A percentile compares a stretch with the other conserved stretches of the same genome.
Evolutionary conservation across 495 filamentous ascomycete genomes (phyloP).

Genomic region (Amorphotheca resinae): DNA sequence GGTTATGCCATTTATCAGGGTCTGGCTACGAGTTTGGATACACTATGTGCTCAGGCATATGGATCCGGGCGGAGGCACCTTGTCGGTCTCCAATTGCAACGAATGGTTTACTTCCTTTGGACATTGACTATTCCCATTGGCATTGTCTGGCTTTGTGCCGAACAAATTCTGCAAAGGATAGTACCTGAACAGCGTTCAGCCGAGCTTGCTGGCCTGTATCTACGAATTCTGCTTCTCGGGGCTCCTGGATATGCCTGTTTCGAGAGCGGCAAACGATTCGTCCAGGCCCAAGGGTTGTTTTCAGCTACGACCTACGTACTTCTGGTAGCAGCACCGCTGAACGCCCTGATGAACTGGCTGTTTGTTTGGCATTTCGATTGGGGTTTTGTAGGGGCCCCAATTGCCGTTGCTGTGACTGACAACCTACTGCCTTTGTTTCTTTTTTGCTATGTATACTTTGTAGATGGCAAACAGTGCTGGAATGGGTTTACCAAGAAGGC

Average conservation of each 20-base stretch:
- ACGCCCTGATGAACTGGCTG: slow-evolving; percentile 53
- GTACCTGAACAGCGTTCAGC: slow-evolving; percentile 33
- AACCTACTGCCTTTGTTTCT: slow-evolving; percentile 67
- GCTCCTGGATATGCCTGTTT: slow-evolving; percentile 58
- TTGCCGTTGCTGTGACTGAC: slow-evolving; percentile 72
- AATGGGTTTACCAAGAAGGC: slow-evolving; percentile 60
- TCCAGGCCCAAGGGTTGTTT: slow-evolving; percentile 63
- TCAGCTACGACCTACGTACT: slow-evolving; percentile 53
- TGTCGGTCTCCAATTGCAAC: slow-evolving; percentile 58
- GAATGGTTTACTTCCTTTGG: slow-evolving; percentile 57
- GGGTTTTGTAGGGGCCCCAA: slow-evolving; percentile 76
- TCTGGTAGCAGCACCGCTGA: slow-evolving; percentile 52
- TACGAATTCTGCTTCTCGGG: slow-evolving; percentile 50
- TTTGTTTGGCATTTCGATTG: slow-evolving; percentile 60
- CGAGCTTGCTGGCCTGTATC: slow-evolving; percentile 51
- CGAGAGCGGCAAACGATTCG: slow-evolving; percentile 57
- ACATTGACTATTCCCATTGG: slow-evolving; percentile 49
- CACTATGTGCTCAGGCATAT: slow-evolving; percentile 63
- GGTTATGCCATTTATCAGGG: slow-evolving; percentile 62
- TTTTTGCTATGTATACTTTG: slow-evolving; percentile 61
- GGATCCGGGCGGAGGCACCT: slow-evolving; percentile 54
- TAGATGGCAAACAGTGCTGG: slow-evolving; percentile 76
- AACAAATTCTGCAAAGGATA: slow-evolving; percentile 40
- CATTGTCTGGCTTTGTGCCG: slow-evolving; percentile 44
- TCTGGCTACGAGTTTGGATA: slow-evolving; percentile 57